Conservation (phyloP, 2,329 filamentous ascomycete species). For the Orbilia oligospora region DNA sequence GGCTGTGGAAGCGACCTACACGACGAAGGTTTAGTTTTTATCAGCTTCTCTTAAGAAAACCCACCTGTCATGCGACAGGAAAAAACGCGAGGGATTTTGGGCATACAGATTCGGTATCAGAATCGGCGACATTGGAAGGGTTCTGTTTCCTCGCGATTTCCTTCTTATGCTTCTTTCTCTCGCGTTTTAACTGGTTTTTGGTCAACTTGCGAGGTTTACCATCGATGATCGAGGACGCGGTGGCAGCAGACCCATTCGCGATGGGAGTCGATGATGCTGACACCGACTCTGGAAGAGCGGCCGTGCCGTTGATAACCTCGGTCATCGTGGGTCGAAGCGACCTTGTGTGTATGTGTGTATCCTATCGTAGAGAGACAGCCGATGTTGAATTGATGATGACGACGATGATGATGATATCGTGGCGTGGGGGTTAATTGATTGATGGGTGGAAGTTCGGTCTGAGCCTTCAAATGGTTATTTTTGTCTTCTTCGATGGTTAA, state of each 20-base stretch:
- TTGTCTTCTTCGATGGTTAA: not conserved
- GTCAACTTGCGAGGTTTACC: constrained; percentile 75
- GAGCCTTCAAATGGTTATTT: no score
- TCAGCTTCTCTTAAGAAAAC: not conserved
- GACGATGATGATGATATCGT: not conserved
- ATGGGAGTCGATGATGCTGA: constrained; percentile 22
- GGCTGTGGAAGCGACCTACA: constrained; percentile 60
- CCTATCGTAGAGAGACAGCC: not conserved
- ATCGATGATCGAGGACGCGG: constrained; percentile 43
- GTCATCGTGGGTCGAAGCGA: constrained; percentile 36
- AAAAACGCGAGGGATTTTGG: constrained; percentile 20
- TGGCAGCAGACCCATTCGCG: constrained; percentile 44
- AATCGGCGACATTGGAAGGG: constrained; percentile 62
- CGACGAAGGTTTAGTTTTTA: constrained; percentile 1
- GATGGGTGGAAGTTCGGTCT: not conserved
- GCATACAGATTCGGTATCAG: constrained; percentile 66
- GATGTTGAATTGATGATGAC: no score
- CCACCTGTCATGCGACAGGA: constrained; percentile 52
- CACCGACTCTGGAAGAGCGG: constrained; percentile 40
- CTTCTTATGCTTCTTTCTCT: constrained; percentile 95
- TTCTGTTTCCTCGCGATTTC: constrained; percentile 73
- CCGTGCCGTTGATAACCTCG: constrained; percentile 51
- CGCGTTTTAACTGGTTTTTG: constrained; percentile 93
- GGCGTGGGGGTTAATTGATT: not conserved
- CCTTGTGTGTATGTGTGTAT: not conserved